Evolutionary conservation across 306 rosid species (phyloP), one percentile per base, ranked within the genome.

Genomic region (Rubus parviflorus): DNA sequence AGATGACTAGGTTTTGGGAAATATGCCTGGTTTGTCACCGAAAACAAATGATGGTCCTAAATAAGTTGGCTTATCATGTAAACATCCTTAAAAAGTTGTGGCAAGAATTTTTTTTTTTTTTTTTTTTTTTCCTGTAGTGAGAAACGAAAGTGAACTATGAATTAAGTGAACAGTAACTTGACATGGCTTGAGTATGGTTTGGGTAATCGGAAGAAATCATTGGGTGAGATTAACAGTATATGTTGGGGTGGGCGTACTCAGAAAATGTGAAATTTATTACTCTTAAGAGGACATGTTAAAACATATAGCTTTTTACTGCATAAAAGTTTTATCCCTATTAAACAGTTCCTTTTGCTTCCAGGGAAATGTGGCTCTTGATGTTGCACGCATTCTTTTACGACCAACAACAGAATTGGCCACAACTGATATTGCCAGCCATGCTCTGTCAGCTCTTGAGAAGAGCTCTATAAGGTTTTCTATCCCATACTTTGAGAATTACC

Each of bases 321-420:
- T 30, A 30, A 30, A 43, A 43, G 70, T 41, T 81, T 73, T 75
- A 43, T 70, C 42, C 77, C 40, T 15, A 61, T 20, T 45, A 78
- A n/a, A 61, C 58, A 42, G 14, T 53, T 76, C 65, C 53, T 51
- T 81, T 70, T 77, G 63, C 75, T 77, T 85, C 77, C 90, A 92
- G 99, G 99, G 99, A 15, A 95, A 95, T 88, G 99, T 95, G 64
- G 97, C 99, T 79, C 87, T 95, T 83, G 97, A 95, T 80, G 88
- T 86, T 66, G 99, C 97, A 56, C 93, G 96, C 56, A 83, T 95
- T 83, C 97, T 95, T 75, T 83, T 95, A 78, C 83, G 90, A 67
- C 92, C 96, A 60, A 81, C 86, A 75, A 22, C 81, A 25, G 97
- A 95, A 81, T 89, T 95, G 82, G 90, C 87, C 64, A 83, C 84